Base-by-base conservation (phyloP, 257 asterid species). In the Echium plantagineum region DNA sequence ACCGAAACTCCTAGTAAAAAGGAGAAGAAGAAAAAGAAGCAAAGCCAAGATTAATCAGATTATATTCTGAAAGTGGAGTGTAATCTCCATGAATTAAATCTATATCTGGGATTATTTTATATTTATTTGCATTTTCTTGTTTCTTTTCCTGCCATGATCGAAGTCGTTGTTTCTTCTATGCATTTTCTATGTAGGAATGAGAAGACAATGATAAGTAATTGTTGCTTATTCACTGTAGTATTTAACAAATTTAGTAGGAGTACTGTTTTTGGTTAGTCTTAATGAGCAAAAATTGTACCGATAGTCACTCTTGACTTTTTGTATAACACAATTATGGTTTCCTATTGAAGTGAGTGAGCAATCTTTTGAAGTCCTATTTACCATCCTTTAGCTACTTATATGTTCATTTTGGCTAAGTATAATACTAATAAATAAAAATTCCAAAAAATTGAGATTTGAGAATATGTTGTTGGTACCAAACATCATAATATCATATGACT, bases 21-120 rank as follows among this genome's bases (percentile, higher is more conserved):
- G 77, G 68, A 79, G 55, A 74, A 78, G 1, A 76, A 76, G 65
- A 75, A 82, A 75, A 79, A 81, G 81, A 79, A 78, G 76, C 81
- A 67, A 77, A 80, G 16, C 16, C 49, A 12, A 42, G 17, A 42
- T 42, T 42, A 13, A 42, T 1, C 48, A 42, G 49, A 35, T 9
- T 38, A 38, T 38, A 7, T 9, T 38, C 13, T 8, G 48, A 38
- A 10, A 38, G 0, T 38, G 7, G 48, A 38, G 13, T 38, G 48
- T 31, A 5, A 4, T 35, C 46, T 35, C 10, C 46, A 7, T 5
- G 46, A 35, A 35, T 35, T 7, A 35, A 7, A 7, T 5, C 13
- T 35, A 7, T 35, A 35, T 35, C 46, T 35, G 13, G 10, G 13
- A 35, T 35, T 35, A 38, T 42, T 13, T 6, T 2, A 35, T 8